Conservation (phyloP, 345 rosid species). For the Stellera chamaejasme region DNA sequence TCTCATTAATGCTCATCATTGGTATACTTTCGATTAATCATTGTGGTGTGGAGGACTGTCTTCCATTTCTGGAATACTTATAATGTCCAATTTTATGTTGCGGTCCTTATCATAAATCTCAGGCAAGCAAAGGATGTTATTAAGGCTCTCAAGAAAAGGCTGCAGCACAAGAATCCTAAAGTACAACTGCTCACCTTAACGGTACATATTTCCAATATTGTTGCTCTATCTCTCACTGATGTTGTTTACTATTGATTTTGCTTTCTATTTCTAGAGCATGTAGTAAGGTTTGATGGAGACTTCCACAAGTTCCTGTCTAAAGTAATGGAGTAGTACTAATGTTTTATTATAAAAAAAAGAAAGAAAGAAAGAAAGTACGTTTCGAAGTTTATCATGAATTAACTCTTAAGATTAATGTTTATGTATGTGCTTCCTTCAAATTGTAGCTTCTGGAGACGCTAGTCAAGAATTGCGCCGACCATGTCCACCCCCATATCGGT, state of each 20-base stretch:
- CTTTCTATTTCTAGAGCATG: too few species aligned
- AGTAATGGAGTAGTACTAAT: too few species aligned
- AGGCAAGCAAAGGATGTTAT: conserved; percentile 94
- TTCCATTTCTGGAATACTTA: conserved; percentile 7
- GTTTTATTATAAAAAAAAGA: too few species aligned
- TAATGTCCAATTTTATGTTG: conserved; percentile 8
- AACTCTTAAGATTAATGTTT: too few species aligned
- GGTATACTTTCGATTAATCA: conserved; percentile 41
- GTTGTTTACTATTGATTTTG: too few species aligned
- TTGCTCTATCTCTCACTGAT: background rate
- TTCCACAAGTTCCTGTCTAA: too few species aligned
- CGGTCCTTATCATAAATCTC: conserved; percentile 13
- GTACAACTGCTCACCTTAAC: conserved; percentile 91
- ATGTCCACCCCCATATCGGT: conserved; percentile 65
- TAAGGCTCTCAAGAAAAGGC: conserved; percentile 81
- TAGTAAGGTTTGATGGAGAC: too few species aligned
- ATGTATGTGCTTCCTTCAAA: background rate
- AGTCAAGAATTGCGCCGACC: conserved; percentile 87
- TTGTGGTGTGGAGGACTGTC: background rate
- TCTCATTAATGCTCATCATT: conserved; percentile 62
- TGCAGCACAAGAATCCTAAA: conserved; percentile 70
- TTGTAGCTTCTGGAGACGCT: conserved; percentile 74
- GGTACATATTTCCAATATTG: conserved; percentile 30
- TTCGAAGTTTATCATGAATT: too few species aligned
- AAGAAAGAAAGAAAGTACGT: too few species aligned